Base-by-base conservation (phyloP, 2,329 filamentous ascomycete species). In the Xylariaceae sp. region DNA sequence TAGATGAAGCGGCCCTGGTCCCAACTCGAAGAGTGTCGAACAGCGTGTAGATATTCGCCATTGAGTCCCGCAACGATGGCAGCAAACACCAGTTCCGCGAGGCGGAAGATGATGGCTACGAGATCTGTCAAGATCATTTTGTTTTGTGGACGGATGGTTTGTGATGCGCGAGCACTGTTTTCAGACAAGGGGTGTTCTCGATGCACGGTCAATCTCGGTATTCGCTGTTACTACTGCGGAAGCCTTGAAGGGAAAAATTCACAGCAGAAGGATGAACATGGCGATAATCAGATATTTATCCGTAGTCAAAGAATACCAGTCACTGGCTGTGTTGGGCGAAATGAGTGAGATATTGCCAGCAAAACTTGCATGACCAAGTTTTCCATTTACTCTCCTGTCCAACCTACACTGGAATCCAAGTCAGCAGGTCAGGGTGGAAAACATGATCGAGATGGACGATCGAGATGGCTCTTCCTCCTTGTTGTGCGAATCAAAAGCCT, bases 51-150 rank as follows among this genome's bases (percentile, higher is more conserved):
- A 59, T 83, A 83, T 48, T 76, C 59, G 36, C 81, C 82, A 42
- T 81, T 78, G 45, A 88, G 69, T 44, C 82, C 84, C 16, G 81
- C 78, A 36, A 87, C 79, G 44, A 88, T 82, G 50, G 76, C 72
- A n/a, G 75, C 81, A 56, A 84, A 88, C 53, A 70, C 77, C 47
- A 89, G 71, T 65, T 87, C 71, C 51, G 69, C 71, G 9, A 75
- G 57, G 56, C 79, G 77, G 50, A 83, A 68, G 52, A 75, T 59
- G 47, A 79, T 68, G 16, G 75, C 76, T 18, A 73, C 46, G 15
- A 81, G 49, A 42, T 77, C 72, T 8, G 71, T 69, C 44, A 78
- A 40, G 47, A 73, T 62, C 72, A 76, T 76, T 3, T 54, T 64
- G n/a, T n/a, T n/a, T n/a, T n/a, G n/a, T n/a, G n/a, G n/a, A n/a